Conservation (phyloP, 164 flowering plant species). For the Umbellularia californica region DNA sequence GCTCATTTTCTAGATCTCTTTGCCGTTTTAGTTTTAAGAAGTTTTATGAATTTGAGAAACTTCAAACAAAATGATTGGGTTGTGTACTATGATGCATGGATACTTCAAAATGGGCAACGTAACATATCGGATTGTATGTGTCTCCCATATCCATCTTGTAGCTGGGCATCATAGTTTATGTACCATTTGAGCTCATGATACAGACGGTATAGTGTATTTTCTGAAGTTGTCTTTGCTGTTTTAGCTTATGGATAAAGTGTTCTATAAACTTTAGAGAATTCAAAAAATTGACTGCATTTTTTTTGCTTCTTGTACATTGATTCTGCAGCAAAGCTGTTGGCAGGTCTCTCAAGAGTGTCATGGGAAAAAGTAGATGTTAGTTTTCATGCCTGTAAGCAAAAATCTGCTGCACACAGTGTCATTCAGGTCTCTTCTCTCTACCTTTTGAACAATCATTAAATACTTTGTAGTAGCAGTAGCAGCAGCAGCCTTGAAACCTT, state of each 20-base stretch:
- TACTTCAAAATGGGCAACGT: no score
- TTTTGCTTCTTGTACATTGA: constrained; percentile 9
- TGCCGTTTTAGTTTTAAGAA: not conserved
- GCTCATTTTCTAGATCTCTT: not conserved
- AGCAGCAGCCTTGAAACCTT: no score
- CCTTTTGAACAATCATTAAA: no score
- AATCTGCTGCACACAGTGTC: constrained; percentile 87
- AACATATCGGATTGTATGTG: no score
- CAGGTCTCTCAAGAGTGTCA: constrained; percentile 67
- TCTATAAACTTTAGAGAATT: not conserved
- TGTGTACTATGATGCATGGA: no score
- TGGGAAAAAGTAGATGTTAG: constrained; percentile 99
- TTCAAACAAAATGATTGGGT: no score
- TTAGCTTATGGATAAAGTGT: not conserved
- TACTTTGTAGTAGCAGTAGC: no score
- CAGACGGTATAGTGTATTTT: not conserved
- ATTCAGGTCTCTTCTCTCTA: constrained; percentile 61
- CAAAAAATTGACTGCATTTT: not conserved
- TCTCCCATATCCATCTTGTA: no score
- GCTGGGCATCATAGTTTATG: not conserved
- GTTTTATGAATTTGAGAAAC: no score
- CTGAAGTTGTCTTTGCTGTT: not conserved
- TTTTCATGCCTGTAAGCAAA: constrained; percentile 66
- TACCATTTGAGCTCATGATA: not conserved
- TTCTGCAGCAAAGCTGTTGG: constrained; percentile 63